Conservation (phyloP, 306 rosid species). For the Gastrolobium villosum region DNA sequence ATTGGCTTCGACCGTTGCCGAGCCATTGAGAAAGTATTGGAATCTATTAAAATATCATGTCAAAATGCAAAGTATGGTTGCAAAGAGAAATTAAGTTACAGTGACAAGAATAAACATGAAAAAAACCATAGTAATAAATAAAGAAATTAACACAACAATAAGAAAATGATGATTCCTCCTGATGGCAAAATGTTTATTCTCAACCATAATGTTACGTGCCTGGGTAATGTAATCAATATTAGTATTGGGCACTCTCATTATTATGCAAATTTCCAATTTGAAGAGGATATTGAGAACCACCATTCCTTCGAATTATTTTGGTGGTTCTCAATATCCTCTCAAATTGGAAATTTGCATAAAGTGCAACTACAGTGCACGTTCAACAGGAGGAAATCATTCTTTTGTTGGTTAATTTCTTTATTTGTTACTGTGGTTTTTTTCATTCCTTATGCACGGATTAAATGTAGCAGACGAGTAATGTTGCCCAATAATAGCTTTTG, state of each 20-base stretch:
- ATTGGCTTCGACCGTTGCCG: conserved; percentile 69
- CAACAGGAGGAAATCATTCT: not conserved
- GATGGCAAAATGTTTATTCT: conserved; percentile 57
- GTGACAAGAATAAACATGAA: conserved; percentile 58
- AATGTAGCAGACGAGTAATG: too few species aligned
- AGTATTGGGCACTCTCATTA: conserved; percentile 48
- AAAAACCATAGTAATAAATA: too few species aligned
- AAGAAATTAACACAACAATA: too few species aligned
- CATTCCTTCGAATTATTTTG: conserved; percentile 53
- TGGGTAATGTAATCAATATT: conserved; percentile 55
- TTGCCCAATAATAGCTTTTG: too few species aligned
- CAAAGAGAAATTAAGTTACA: conserved; percentile 46
- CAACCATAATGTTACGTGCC: conserved; percentile 5
- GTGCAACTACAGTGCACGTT: not conserved
- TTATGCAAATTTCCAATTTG: too few species aligned
- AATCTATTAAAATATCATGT: conserved; percentile 60
- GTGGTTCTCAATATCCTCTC: conserved; percentile 23
- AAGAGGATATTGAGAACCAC: too few species aligned
- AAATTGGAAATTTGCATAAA: conserved; percentile 54
- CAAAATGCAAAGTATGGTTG: conserved; percentile 60
- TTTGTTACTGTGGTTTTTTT: too few species aligned
- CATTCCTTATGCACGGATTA: too few species aligned
- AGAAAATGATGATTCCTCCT: too few species aligned
- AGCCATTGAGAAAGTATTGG: conserved; percentile 67
- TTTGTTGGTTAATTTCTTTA: too few species aligned